Evolutionary conservation across 2,329 filamentous ascomycete genomes (phyloP).

Genomic region (Pyrenochaeta sp.): DNA sequence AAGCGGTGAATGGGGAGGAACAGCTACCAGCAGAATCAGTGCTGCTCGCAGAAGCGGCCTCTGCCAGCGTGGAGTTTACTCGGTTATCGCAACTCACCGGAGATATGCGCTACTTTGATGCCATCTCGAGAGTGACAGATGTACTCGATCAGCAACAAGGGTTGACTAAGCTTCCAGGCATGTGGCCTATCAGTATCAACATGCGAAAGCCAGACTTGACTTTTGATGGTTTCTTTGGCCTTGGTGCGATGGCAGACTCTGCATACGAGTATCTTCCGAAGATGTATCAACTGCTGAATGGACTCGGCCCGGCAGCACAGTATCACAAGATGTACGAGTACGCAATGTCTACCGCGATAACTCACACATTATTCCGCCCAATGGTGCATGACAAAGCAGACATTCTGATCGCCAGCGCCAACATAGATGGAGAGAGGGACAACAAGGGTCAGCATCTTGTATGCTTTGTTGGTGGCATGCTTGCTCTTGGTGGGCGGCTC

Average conservation of each 20-base stretch:
- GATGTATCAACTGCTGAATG: constrained; percentile 55
- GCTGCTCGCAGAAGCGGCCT: constrained; percentile 55
- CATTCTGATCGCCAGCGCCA: constrained; percentile 56
- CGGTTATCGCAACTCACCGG: constrained; percentile 54
- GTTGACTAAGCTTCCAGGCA: constrained; percentile 53
- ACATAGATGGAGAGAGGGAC: constrained; percentile 39
- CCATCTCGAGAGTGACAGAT: constrained; percentile 51
- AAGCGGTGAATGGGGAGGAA: constrained; percentile 40
- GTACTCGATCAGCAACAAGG: constrained; percentile 51
- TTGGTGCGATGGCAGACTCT: constrained; percentile 46
- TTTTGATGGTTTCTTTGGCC: constrained; percentile 42
- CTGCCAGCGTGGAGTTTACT: constrained; percentile 56
- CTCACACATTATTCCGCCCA: constrained; percentile 58
- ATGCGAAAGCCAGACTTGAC: constrained; percentile 49
- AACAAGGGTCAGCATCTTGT: constrained; percentile 64
- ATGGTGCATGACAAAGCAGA: constrained; percentile 56
- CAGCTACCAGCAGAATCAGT: constrained; percentile 50
- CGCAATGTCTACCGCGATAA: constrained; percentile 51
- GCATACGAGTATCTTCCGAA: constrained; percentile 54
- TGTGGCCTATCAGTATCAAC: constrained; percentile 56
- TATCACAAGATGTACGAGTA: constrained; percentile 65
- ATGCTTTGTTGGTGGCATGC: constrained; percentile 69
- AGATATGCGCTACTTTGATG: constrained; percentile 56
- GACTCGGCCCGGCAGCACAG: constrained; percentile 55
- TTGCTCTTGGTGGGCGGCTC: constrained; percentile 64